phyloP scores from a whole-genome alignment of 148 eudicot species.

The Rhododendron simsii region DNA sequence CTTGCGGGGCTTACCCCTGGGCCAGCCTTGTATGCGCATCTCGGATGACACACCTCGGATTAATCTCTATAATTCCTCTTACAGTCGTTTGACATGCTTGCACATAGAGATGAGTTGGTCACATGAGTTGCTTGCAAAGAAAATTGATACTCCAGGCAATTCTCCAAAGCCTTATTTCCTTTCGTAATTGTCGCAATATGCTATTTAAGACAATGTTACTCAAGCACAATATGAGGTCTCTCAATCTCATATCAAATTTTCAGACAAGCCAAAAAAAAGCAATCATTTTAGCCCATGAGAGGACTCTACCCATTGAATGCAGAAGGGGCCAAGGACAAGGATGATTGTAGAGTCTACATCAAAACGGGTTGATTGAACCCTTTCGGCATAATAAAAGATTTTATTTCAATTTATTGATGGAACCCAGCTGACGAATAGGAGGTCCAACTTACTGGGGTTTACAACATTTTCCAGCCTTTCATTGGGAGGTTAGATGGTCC shows the following conservation, averaged over 20 bases:
- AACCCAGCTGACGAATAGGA: background rate
- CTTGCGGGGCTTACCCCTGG: no score
- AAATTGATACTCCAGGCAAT: background rate
- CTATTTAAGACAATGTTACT: no score
- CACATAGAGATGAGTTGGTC: no score
- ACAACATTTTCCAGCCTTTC: background rate
- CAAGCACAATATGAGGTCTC: background rate
- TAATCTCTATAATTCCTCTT: no score
- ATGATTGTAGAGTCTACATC: slow-evolving; percentile 2
- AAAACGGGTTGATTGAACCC: background rate
- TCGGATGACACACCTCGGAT: no score
- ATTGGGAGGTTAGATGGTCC: background rate
- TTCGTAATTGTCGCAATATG: no score
- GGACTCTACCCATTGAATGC: background rate
- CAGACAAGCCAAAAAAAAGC: background rate
- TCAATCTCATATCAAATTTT: background rate
- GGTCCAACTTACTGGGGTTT: background rate
- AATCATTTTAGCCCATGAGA: background rate
- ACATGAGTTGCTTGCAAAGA: no score
- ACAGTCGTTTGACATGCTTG: no score
- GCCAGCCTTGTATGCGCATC: no score
- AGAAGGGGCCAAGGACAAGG: no score
- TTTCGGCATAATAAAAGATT: background rate
- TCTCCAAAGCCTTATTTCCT: background rate
- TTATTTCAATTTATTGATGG: background rate